Evolutionary conservation across 176 grass and related monocot genomes (phyloP).

Genomic region (Otatea glauca): DNA sequence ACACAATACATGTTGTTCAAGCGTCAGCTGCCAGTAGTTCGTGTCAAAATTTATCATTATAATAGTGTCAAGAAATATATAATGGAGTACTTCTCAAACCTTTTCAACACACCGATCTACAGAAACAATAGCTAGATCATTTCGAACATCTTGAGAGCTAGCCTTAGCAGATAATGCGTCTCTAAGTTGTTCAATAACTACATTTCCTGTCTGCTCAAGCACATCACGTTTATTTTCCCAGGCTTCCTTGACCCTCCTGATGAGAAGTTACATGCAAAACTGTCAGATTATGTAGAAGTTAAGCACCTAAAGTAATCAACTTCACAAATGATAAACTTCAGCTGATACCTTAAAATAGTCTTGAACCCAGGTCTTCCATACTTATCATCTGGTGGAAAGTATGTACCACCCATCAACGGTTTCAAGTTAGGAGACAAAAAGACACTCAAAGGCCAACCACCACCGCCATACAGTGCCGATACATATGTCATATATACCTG

Average conservation of each 20-base stretch:
- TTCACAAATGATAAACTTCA: constrained; percentile 7
- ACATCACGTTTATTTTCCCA: constrained; percentile 88
- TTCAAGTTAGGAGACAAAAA: constrained; percentile 88
- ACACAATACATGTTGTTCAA: not conserved
- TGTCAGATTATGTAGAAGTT: not conserved
- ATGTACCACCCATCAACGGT: constrained; percentile 95
- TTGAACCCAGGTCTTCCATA: constrained; percentile 94
- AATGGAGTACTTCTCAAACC: constrained; percentile 55
- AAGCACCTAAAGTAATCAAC: not conserved
- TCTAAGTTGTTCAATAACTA: constrained; percentile 74
- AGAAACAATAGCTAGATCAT: constrained; percentile 61
- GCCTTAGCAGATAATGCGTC: constrained; percentile 82
- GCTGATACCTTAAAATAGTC: constrained; percentile 76
- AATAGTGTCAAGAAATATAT: constrained; percentile 1
- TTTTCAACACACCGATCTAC: constrained; percentile 74
- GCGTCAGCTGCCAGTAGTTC: not conserved
- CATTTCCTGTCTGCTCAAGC: constrained; percentile 63
- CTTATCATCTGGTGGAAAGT: constrained; percentile 95
- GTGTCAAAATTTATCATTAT: not conserved
- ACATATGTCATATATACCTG: constrained; percentile 99
- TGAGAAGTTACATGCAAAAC: constrained; percentile 7
- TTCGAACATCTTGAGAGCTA: constrained; percentile 60
- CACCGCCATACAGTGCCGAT: constrained; percentile 79
- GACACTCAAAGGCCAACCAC: constrained; percentile 94
- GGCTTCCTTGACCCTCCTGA: constrained; percentile 88